Evolutionary conservation across 2,329 filamentous ascomycete genomes (phyloP).

Genomic region (Paraphoma chrysanthemicola): DNA sequence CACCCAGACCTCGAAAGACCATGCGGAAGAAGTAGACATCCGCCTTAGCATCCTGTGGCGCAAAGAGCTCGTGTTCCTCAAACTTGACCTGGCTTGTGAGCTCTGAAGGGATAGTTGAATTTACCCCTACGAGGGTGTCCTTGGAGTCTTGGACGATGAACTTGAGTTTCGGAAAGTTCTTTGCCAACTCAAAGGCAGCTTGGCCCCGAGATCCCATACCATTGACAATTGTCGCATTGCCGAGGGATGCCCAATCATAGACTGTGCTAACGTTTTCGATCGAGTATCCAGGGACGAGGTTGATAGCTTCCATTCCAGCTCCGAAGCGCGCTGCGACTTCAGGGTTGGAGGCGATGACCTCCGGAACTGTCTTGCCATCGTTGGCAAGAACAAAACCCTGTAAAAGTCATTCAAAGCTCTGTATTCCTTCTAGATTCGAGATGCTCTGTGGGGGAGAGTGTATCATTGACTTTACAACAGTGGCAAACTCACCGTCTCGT

Average conservation of each 20-base stretch:
- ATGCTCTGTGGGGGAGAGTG: neutral
- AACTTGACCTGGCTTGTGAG: conserved; percentile 10
- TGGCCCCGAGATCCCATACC: conserved; percentile 12
- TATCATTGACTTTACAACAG: neutral
- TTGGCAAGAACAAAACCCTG: conserved; percentile 20
- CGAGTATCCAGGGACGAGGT: conserved; percentile 10
- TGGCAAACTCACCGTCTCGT: conserved; percentile 14
- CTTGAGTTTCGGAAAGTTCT: conserved; percentile 11
- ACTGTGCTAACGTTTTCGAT: conserved; percentile 5
- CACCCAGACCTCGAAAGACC: conserved; percentile 13
- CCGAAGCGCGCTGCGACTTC: conserved; percentile 14
- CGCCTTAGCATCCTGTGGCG: conserved; percentile 11
- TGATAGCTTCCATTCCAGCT: conserved; percentile 11
- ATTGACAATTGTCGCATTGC: conserved; percentile 11
- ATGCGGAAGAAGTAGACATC: conserved; percentile 20
- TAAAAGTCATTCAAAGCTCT: conserved; percentile 2
- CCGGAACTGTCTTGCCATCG: conserved; percentile 14
- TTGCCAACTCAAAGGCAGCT: conserved; percentile 13
- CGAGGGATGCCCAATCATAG: conserved; percentile 21
- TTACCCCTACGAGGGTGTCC: conserved; percentile 1
- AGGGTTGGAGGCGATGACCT: conserved; percentile 13
- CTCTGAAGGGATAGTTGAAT: conserved; percentile 8
- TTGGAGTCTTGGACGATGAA: conserved; percentile 16
- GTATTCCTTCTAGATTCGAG: neutral
- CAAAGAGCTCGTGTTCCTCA: conserved; percentile 15